Evolutionary conservation across 345 rosid species (phyloP).

Genomic region (Gossypium ekmanianum): DNA sequence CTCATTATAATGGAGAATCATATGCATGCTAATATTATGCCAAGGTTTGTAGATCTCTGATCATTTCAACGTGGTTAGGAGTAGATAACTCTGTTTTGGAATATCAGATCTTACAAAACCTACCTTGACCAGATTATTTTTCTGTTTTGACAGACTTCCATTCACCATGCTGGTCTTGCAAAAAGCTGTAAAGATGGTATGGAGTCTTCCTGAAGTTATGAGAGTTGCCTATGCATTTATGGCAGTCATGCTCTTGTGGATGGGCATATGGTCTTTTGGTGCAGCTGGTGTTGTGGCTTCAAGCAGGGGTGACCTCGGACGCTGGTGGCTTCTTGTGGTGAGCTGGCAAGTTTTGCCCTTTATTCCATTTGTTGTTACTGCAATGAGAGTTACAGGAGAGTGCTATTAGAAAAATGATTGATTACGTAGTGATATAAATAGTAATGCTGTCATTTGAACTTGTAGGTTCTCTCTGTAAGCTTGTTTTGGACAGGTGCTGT

Average conservation of each 20-base stretch:
- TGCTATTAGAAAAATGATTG: constrained; percentile 15
- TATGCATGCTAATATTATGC: background rate
- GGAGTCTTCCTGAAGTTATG: constrained; percentile 86
- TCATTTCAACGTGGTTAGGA: constrained; percentile 6
- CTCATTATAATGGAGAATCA: background rate
- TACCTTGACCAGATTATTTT: constrained; percentile 24
- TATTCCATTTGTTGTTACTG: constrained; percentile 23
- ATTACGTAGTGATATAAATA: constrained; percentile 13
- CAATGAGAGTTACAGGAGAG: constrained; percentile 25
- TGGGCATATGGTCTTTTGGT: constrained; percentile 88
- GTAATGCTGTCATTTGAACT: constrained; percentile 21
- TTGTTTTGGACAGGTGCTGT: constrained; percentile 99
- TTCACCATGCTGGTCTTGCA: constrained; percentile 83
- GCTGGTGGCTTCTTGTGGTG: constrained; percentile 99
- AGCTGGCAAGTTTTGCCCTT: constrained; percentile 93
- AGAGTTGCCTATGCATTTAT: constrained; percentile 78
- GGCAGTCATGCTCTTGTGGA: constrained; percentile 77
- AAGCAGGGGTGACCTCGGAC: constrained; percentile 51
- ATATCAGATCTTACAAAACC: constrained; percentile 14
- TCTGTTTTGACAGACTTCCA: constrained; percentile 57
- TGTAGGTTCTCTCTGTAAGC: constrained; percentile 87
- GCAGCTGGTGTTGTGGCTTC: constrained; percentile 93
- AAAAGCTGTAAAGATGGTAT: constrained; percentile 80
- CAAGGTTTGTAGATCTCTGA: background rate
- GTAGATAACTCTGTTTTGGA: constrained; percentile 21